Conservation (phyloP, 2,329 filamentous ascomycete species). For the Lachnellula subtilissima region DNA sequence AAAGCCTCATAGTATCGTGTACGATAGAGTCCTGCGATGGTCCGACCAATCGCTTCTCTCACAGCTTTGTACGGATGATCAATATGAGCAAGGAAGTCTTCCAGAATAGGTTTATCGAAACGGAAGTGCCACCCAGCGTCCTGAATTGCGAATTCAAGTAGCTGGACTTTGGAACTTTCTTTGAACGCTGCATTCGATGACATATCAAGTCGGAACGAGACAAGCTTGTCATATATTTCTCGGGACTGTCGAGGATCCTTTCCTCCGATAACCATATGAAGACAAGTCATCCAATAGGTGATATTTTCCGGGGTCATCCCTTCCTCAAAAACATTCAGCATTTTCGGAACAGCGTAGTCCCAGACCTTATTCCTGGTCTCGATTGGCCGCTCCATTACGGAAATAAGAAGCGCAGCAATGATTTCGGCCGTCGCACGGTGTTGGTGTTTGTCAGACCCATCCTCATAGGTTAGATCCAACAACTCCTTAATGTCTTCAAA, state of each 20-base stretch:
- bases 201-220: constrained; percentile 88
- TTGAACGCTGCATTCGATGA: constrained; percentile 96
- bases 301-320: constrained; percentile 91
- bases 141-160: constrained; percentile 81
- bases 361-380: constrained; percentile 74
- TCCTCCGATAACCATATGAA: constrained; percentile 81
- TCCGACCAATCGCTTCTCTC: constrained; percentile 87
- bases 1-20: constrained; percentile 95
- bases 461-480: constrained; percentile 71
- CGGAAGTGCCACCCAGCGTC: constrained; percentile 97
- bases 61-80: constrained; percentile 98
- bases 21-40: constrained; percentile 81
- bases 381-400: constrained; percentile 71
- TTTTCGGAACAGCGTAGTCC: constrained; percentile 84
- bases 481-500: constrained; percentile 87
- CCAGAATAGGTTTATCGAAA: constrained; percentile 76
- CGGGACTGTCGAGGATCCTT: constrained; percentile 85
- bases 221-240: constrained; percentile 78
- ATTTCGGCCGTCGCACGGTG: constrained; percentile 95
- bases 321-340: constrained; percentile 82
- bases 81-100: constrained; percentile 85
- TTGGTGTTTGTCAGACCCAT: constrained; percentile 96
- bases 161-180: constrained; percentile 90
- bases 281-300: constrained; percentile 89
- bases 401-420: constrained; percentile 75